These are phyloP conservation scores for Acacia pycnantha DNA, from an alignment of 331 rosid genomes.

Conservation along the genomic window DNA sequence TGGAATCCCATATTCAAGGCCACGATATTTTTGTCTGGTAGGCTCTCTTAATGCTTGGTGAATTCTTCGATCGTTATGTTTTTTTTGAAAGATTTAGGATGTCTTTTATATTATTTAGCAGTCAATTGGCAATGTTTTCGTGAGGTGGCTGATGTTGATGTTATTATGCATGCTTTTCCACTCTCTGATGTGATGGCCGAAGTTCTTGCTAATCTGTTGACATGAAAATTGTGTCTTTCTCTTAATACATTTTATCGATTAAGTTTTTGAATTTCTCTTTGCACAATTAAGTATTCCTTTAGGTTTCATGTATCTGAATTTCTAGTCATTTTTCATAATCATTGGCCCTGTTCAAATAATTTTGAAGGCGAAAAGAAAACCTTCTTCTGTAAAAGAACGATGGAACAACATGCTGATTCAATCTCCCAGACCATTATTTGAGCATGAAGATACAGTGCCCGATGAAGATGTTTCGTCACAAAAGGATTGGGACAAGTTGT, in stretches of 20 bases:
- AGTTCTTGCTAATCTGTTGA: constrained; percentile 2
- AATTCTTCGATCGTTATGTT: constrained; percentile 13
- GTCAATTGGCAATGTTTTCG: not conserved
- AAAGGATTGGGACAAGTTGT: constrained; percentile 45
- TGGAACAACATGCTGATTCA: constrained; percentile 49
- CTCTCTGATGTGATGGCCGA: not conserved
- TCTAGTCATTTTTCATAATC: constrained; percentile 3
- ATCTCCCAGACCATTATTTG: constrained; percentile 61
- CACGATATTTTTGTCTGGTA: constrained; percentile 97
- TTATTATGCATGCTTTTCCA: not conserved
- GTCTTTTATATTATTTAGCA: constrained; percentile 3
- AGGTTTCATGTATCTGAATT: constrained; percentile 21
- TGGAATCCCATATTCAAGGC: constrained; percentile 96
- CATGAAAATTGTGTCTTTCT: not conserved
- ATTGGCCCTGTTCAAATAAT: not conserved
- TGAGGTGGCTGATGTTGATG: constrained; percentile 2
- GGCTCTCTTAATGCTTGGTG: constrained; percentile 22
- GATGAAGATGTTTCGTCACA: constrained; percentile 45
- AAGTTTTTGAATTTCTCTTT: no score
- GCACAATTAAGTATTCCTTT: not conserved
- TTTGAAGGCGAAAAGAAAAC: constrained; percentile 81
- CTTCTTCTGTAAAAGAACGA: constrained; percentile 44
- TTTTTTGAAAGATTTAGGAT: constrained; percentile 9
- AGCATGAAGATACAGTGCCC: constrained; percentile 29
- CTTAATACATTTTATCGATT: not conserved